A percentile compares a stretch with the other conserved stretches of the same genome.
Evolutionary conservation across 1,139 yeast species (phyloP).

Genomic region (Casaregolazyma suthepensis): DNA sequence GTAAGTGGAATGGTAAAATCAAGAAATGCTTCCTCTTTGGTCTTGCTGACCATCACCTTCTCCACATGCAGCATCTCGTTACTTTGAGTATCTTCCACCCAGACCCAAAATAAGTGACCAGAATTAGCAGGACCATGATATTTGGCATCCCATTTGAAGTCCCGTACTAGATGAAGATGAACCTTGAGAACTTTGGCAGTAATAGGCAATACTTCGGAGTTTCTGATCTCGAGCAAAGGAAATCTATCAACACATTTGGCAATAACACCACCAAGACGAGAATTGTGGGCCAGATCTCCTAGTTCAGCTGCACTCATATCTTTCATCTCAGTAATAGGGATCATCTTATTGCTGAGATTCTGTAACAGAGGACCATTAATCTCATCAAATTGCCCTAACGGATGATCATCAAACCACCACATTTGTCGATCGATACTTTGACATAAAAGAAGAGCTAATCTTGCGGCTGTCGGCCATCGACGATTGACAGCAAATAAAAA

Average conservation of each 20-base stretch:
- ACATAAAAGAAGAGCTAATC: slow-evolving; percentile 70
- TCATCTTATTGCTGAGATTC: slow-evolving; percentile 57
- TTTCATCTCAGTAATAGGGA: slow-evolving; percentile 64
- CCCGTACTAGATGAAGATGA: slow-evolving; percentile 63
- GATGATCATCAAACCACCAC: slow-evolving; percentile 85
- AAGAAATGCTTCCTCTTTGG: slow-evolving; percentile 48
- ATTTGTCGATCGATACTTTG: slow-evolving; percentile 76
- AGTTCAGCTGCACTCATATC: slow-evolving; percentile 71
- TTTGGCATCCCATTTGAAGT: slow-evolving; percentile 76
- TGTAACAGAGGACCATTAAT: slow-evolving; percentile 43
- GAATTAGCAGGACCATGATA: slow-evolving; percentile 74
- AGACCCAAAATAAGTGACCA: slow-evolving; percentile 76
- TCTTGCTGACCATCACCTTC: slow-evolving; percentile 60
- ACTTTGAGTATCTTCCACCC: slow-evolving; percentile 72
- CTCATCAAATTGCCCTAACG: slow-evolving; percentile 72
- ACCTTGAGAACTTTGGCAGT: slow-evolving; percentile 82
- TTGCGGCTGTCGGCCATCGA: slow-evolving; percentile 81
- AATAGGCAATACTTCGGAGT: slow-evolving; percentile 85
- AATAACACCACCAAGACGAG: slow-evolving; percentile 60
- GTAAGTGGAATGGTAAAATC: slow-evolving; percentile 86
- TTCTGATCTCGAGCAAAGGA: slow-evolving; percentile 61
- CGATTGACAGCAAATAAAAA: slow-evolving; percentile 81
- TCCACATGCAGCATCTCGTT: slow-evolving; percentile 76
- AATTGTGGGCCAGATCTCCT: slow-evolving; percentile 85
- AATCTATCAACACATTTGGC: slow-evolving; percentile 60